Conservation (phyloP, 768 basidiomycete genomes). For the Trametes maxima region DNA sequence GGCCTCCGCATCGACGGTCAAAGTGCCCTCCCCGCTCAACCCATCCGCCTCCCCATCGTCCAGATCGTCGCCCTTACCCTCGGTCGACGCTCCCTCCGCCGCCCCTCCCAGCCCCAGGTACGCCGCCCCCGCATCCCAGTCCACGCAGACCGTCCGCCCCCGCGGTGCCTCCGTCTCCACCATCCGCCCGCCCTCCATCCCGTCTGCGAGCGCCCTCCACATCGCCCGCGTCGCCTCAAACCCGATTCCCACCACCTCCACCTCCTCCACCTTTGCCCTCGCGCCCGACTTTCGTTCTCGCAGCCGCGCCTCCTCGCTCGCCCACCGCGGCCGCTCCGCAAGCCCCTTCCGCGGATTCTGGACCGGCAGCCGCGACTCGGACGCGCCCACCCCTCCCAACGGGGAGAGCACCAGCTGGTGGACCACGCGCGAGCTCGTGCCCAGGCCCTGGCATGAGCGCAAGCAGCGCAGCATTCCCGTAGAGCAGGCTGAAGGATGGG, state of each 20-base stretch:
- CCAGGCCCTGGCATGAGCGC: slow-evolving; percentile 33
- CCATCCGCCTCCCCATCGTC: not conserved
- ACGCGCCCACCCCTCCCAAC: slow-evolving; percentile 22
- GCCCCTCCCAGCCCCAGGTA: not conserved
- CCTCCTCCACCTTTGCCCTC: not conserved
- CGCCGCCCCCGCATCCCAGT: slow-evolving; percentile 6
- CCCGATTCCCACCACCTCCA: slow-evolving; percentile 1
- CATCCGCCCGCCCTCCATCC: slow-evolving; percentile 22
- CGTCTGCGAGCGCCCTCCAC: slow-evolving; percentile 14
- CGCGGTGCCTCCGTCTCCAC: slow-evolving; percentile 27
- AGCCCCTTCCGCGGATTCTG: slow-evolving; percentile 25
- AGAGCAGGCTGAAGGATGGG: slow-evolving; percentile 34
- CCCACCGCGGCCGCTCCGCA: slow-evolving; percentile 13
- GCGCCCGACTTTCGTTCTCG: slow-evolving; percentile 20
- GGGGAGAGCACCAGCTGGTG: slow-evolving; percentile 31
- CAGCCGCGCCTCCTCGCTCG: slow-evolving; percentile 18
- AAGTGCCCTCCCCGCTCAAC: slow-evolving; percentile 11
- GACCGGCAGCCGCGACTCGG: slow-evolving; percentile 11
- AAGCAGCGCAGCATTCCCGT: slow-evolving; percentile 29
- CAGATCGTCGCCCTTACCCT: not conserved
- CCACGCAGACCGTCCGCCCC: not conserved
- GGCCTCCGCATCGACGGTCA: not conserved
- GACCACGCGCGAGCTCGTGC: slow-evolving; percentile 19
- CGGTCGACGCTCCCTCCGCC: not conserved
- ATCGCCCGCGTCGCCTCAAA: slow-evolving; percentile 18